Evolutionary conservation across 2,329 filamentous ascomycete genomes (phyloP).

Genomic region (Hypoxylon sp.): DNA sequence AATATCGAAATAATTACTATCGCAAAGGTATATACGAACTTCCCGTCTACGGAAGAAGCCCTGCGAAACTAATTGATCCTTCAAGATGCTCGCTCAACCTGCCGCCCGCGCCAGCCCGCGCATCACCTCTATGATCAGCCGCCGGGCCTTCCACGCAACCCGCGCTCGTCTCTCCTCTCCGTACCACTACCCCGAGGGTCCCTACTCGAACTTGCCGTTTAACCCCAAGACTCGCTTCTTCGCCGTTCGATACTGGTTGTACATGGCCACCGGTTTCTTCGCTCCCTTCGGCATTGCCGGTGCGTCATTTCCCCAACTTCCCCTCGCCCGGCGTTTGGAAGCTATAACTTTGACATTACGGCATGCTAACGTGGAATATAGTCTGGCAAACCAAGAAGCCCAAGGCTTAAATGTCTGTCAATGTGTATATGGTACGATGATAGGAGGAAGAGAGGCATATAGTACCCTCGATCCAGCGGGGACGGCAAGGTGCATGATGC

Average conservation of each 20-base stretch:
- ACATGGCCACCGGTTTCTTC: constrained; percentile 71
- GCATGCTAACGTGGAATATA: constrained; percentile 53
- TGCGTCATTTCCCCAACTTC: constrained; percentile 60
- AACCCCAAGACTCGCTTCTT: constrained; percentile 94
- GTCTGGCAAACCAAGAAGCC: constrained; percentile 68
- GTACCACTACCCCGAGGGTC: constrained; percentile 98
- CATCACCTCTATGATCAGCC: constrained; percentile 79
- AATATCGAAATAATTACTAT: constrained; percentile 23
- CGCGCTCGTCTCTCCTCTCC: constrained; percentile 87
- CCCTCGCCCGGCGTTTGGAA: constrained; percentile 12
- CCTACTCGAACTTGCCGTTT: constrained; percentile 96
- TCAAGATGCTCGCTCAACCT: constrained; percentile 84
- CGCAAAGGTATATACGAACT: constrained; percentile 43
- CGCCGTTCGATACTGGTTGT: constrained; percentile 84
- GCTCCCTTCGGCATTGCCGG: constrained; percentile 75
- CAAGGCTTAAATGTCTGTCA: constrained; percentile 56
- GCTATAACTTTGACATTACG: neutral
- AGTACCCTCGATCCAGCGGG: constrained; percentile 3
- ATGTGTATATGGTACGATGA: neutral
- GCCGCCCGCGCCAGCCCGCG: constrained; percentile 72
- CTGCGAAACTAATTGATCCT: constrained; percentile 60
- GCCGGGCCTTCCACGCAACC: constrained; percentile 95
- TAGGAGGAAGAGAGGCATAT: constrained; percentile 8
- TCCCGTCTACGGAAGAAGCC: neutral
- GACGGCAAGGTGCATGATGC: constrained; percentile 35